Conservation (phyloP, 225 moss, liverwort and hornwort species). For the Bryum argenteum region DNA sequence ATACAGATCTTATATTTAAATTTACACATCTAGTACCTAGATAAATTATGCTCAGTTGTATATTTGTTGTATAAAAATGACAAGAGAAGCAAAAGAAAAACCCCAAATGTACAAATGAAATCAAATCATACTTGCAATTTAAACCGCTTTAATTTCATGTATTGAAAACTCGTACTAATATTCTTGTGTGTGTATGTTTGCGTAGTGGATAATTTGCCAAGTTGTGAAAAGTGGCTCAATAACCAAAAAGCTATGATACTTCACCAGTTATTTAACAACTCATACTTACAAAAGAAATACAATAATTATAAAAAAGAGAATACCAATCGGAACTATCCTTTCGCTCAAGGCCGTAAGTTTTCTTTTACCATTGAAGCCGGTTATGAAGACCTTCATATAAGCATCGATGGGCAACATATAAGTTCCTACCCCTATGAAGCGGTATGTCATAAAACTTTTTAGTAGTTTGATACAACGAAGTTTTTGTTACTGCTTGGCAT, state of each 20-base stretch:
- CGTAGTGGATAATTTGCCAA: conserved; percentile 50
- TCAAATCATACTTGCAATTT: too few relatives aligned
- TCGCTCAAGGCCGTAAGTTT: conserved; percentile 53
- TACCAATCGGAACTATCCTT: conserved; percentile 59
- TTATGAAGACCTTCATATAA: conserved; percentile 60
- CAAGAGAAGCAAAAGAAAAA: conserved; percentile 5
- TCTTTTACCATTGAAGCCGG: conserved; percentile 60
- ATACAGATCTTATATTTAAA: conserved; percentile 16
- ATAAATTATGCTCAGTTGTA: not conserved
- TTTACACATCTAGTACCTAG: too few relatives aligned
- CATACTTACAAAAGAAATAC: too few relatives aligned
- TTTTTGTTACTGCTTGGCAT: not conserved
- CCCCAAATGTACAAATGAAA: not conserved
- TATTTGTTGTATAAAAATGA: not conserved
- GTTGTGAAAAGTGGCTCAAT: conserved; percentile 61
- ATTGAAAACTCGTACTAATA: not conserved
- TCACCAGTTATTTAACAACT: too few relatives aligned
- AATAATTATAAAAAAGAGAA: conserved; percentile 40
- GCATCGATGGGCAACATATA: conserved; percentile 60
- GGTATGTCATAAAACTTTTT: conserved; percentile 33
- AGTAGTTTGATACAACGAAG: not conserved
- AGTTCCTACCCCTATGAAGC: conserved; percentile 60
- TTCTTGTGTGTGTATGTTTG: not conserved
- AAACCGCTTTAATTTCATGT: not conserved
- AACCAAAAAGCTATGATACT: conserved; percentile 52